Evolutionary conservation across 129 eudicot genomes (phyloP).

Genomic region (Artemisia annua): DNA sequence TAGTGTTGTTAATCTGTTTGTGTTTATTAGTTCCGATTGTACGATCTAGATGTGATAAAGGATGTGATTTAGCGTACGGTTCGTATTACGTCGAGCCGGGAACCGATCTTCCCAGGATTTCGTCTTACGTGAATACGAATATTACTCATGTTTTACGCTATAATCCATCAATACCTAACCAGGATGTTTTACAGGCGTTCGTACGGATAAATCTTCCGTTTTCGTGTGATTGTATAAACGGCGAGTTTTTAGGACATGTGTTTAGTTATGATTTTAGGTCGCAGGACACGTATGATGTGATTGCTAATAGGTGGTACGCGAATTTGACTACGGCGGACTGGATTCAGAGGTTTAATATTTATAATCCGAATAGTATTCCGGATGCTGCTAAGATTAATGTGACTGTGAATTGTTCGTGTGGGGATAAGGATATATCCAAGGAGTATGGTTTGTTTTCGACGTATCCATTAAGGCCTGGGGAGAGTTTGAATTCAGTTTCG

Average conservation of each 20-base stretch:
- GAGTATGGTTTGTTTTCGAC: conserved; percentile 86
- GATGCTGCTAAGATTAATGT: conserved; percentile 43
- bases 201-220: conserved; percentile 62
- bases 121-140: conserved; percentile 7
- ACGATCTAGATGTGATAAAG: conserved; percentile 48
- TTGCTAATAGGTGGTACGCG: conserved; percentile 44
- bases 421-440: conserved; percentile 45
- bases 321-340: conserved; percentile 58
- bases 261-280: conserved; percentile 36
- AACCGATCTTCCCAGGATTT: conserved; percentile 29
- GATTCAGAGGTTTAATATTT: conserved; percentile 49
- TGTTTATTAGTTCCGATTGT: conserved; percentile 9
- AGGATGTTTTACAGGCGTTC: conserved; percentile 30
- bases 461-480: conserved; percentile 58
- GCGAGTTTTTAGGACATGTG: conserved; percentile 52
- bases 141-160: conserved; percentile 26
- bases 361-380: conserved; percentile 43
- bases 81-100: conserved; percentile 47
- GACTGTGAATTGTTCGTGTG: conserved; percentile 85
- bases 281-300: conserved; percentile 44
- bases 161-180: conserved; percentile 47
- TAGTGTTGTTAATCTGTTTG: conserved; percentile 3
- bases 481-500: conserved; percentile 49
- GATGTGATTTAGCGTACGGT: conserved; percentile 67
- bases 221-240: conserved; percentile 55